Base-by-base conservation (phyloP, 306 rosid genomes). In the cucumber (Cucumis sativus) region DNA sequence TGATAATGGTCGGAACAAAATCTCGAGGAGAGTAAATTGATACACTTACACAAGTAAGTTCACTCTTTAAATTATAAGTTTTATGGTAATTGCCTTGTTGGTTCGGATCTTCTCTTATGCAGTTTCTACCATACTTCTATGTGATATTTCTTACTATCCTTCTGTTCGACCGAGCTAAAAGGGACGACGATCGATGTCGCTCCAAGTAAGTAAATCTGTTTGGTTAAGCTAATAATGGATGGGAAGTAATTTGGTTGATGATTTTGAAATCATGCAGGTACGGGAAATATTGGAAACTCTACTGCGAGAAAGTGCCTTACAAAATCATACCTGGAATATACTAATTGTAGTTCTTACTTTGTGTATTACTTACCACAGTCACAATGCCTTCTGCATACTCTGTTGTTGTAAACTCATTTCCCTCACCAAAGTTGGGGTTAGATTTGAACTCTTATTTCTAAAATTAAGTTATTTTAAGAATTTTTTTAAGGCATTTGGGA, bases 91-190 rank as follows among this genome's bases (percentile, higher is more conserved):
- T 68, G 5, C 5, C 54, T 47, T 47, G 54, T n/a, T 63, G 10
- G 35, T 39, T 66, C 6, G 56, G 45, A 18, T 67, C 43, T 80
- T 64, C 58, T 80, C 47, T 60, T 9, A 6, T 88, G 91, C 93
- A 95, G 99, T 86, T 88, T 83, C 86, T 95, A 75, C 97, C 99
- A 51, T 95, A 90, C 86, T 95, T 95, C 86, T 95, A 95, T 25
- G 97, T 95, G 80, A 84, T 90, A 69, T 95, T 89, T 84, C 97
- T 95, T 17, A 90, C 87, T 43, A 91, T 92, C 86, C 97, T 95
- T 80, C 97, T 95, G 51, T 83, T 92, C 10, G 99, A 95, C 82
- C 93, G 99, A 67, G 99, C 99, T 4, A 90, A 95, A 80, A 87
- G 99, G 85, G 99, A 95, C 23, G 97, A 95, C 41, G 97, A 91